Conservation (phyloP, 805 yeast genomes). For the Starmerella vitae region DNA sequence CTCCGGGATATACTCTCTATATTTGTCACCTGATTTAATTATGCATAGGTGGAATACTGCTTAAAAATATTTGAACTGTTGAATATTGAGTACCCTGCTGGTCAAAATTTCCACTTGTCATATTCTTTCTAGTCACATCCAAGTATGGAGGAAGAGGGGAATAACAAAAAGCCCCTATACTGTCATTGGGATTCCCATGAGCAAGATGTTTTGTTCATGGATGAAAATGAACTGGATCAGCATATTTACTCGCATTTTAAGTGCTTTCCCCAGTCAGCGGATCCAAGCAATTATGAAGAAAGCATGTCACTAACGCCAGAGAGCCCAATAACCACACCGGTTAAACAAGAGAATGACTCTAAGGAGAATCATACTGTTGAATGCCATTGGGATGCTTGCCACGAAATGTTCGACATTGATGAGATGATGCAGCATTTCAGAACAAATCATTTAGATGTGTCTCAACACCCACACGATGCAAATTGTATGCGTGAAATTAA, state of each 20-base stretch:
- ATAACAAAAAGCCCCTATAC: slow-evolving; percentile 16
- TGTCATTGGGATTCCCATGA: slow-evolving; percentile 29
- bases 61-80: too few species aligned
- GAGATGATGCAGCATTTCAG: slow-evolving; percentile 21
- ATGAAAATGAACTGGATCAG: slow-evolving; percentile 23
- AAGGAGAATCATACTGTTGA: slow-evolving; percentile 13
- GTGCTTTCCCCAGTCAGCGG: background rate
- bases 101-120: slow-evolving; percentile 1
- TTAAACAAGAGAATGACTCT: background rate
- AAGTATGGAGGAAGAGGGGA: slow-evolving; percentile 6
- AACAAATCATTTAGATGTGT: slow-evolving; percentile 22
- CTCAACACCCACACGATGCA: slow-evolving; percentile 20
- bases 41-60: too few species aligned
- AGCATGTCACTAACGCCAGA: background rate
- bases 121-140: background rate
- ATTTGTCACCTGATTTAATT: too few species aligned
- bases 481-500: slow-evolving; percentile 5
- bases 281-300: background rate
- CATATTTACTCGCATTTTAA: slow-evolving; percentile 21
- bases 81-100: slow-evolving; percentile 9
- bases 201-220: slow-evolving; percentile 23
- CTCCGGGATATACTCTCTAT: too few species aligned
- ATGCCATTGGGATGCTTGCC: slow-evolving; percentile 33
- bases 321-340: background rate
- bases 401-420: slow-evolving; percentile 23